Evolutionary conservation across 306 rosid species (phyloP).

Genomic region (Comarum palustre): DNA sequence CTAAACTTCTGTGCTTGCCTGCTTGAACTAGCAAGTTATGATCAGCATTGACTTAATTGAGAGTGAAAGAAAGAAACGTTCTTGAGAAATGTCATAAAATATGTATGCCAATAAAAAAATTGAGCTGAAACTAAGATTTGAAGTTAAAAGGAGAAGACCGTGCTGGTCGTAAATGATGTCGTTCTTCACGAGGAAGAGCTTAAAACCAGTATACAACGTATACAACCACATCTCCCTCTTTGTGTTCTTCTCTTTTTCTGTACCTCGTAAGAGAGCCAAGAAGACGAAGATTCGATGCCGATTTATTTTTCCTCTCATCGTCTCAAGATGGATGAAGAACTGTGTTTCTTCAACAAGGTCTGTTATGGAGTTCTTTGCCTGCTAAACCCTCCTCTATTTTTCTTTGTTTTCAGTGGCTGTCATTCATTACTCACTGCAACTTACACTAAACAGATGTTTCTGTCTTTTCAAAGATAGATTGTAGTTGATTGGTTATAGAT

Average conservation of each 20-base stretch:
- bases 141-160: conserved; percentile 13
- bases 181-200: conserved; percentile 27
- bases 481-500: not conserved
- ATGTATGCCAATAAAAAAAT: not conserved
- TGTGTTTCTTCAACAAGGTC: conserved; percentile 27
- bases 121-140: not conserved
- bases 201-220: not conserved
- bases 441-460: not conserved
- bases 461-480: not conserved
- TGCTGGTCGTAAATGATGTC: conserved; percentile 6
- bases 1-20: not conserved
- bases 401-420: not conserved
- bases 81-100: not conserved
- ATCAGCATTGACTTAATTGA: not conserved
- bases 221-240: not conserved
- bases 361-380: not conserved
- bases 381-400: not conserved
- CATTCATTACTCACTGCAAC: not conserved
- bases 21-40: not conserved
- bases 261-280: not conserved
- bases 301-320: conserved; percentile 4
- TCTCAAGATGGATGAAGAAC: conserved; percentile 20
- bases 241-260: not conserved
- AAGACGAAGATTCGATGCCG: conserved; percentile 9
- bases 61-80: not conserved